Evolutionary conservation across 495 filamentous ascomycete species (phyloP), one percentile per base, ranked within the genome.

Genomic region (Penicillium coprophilum): DNA sequence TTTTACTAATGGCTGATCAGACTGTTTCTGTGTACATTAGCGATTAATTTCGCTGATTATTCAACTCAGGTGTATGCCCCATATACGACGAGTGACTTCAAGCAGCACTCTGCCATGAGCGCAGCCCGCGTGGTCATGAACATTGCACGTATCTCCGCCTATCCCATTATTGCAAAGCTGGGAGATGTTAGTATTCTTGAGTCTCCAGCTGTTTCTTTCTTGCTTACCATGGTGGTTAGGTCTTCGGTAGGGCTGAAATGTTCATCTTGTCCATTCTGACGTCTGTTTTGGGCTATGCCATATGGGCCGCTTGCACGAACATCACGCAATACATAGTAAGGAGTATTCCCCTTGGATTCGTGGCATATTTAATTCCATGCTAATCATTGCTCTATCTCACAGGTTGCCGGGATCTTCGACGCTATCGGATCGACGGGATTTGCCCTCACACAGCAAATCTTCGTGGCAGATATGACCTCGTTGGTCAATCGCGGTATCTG

Each of bases 381-480:
- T 51, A 13, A 40, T 24, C n/a, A 6, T 36, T 34, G 4, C 3
- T 34, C 7, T 7, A n/a, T 40, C 19, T n/a, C 6, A 36, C 36
- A 68, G 62, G 65, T 49, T 34, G 62, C 57, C 0, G 65, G 65
- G 17, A 61, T 68, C 11, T 65, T 68, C 21, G 65, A 65, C 12
- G 65, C 65, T 12, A 63, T 68, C 38, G 65, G 65, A 19, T 68
- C 65, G 1, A 68, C 65, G 13, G 65, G 65, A 31, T 68, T 62
- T 48, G 58, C 57, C 11, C 57, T 68, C 9, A 65, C 65, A 4
- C 62, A 68, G 31, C 65, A 68, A 47, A 57, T 68, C 2, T 68
- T 68, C 45, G 55, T 68, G 7, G 65, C 65, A n/a, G 65, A 68
- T 31, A 63, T 63, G n/a, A 68, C 62, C n/a, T 65, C 58, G 20